Conservation (phyloP, 148 eudicot species). For the Camellia japonica region DNA sequence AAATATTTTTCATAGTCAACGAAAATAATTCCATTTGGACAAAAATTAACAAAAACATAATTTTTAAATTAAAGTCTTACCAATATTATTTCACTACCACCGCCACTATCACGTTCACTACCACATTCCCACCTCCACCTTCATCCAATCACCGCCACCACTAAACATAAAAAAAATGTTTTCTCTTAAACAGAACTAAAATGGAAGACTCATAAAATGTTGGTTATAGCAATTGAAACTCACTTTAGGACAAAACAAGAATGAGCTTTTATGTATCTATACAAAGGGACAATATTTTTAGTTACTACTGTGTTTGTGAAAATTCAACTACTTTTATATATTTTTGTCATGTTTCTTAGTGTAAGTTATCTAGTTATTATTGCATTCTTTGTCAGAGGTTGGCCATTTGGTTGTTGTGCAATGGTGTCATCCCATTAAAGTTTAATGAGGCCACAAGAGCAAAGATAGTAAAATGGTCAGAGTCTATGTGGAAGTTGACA, state of each 20-base stretch:
- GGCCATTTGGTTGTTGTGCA: constrained; percentile 57
- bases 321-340: background rate
- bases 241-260: background rate
- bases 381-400: constrained; percentile 49
- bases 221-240: background rate
- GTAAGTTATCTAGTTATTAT: background rate
- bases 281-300: background rate
- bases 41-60: no score
- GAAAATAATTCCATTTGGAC: no score
- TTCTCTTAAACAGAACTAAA: background rate
- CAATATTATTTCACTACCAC: no score
- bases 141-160: no score
- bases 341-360: background rate
- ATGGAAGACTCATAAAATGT: background rate
- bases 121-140: no score
- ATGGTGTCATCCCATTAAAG: constrained; percentile 42
- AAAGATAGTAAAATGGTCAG: constrained; percentile 72
- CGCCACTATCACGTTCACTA: no score
- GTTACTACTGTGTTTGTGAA: background rate
- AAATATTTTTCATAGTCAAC: no score
- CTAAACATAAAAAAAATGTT: no score
- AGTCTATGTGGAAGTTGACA: constrained; percentile 90
- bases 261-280: background rate
- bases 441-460: constrained; percentile 41
- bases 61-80: no score